phyloP scores from a whole-genome alignment of 352 stramenopile genomes.

The Globisporangium mamillatum region DNA sequence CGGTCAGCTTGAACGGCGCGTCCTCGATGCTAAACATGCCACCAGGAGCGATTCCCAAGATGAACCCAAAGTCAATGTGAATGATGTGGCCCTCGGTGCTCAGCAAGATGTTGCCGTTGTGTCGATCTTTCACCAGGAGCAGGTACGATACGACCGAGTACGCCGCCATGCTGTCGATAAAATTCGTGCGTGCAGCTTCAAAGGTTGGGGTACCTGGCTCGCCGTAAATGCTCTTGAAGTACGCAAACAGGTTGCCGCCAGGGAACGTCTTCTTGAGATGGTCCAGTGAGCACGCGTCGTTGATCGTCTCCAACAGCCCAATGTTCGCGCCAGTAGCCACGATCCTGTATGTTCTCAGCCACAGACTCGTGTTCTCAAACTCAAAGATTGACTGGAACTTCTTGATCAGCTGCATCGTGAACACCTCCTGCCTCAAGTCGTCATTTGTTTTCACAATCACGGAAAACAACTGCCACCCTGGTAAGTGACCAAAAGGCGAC shows the following conservation, averaged over 20 bases:
- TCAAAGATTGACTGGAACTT: slow-evolving; percentile 94
- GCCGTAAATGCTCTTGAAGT: slow-evolving; percentile 81
- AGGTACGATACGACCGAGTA: slow-evolving; percentile 98
- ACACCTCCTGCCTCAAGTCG: slow-evolving; percentile 96
- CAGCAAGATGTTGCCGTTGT: slow-evolving; percentile 99
- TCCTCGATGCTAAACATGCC: slow-evolving; percentile 97
- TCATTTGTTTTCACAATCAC: slow-evolving; percentile 99
- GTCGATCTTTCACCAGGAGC: slow-evolving; percentile 96
- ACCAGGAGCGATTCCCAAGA: slow-evolving; percentile 96
- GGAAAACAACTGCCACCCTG: slow-evolving; percentile 88
- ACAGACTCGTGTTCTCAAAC: slow-evolving; percentile 89
- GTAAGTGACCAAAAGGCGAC: slow-evolving; percentile 75
- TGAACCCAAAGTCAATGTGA: slow-evolving; percentile 99
- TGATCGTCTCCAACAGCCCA: slow-evolving; percentile 95
- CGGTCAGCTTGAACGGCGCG: slow-evolving; percentile 98
- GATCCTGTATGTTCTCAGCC: slow-evolving; percentile 94
- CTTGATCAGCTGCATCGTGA: slow-evolving; percentile 96
- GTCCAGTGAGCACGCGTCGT: slow-evolving; percentile 95
- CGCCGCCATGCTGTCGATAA: slow-evolving; percentile 93
- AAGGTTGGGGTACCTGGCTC: slow-evolving; percentile 38
- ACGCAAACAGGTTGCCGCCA: slow-evolving; percentile 84
- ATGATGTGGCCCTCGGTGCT: slow-evolving; percentile 94
- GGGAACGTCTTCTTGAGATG: slow-evolving; percentile 94
- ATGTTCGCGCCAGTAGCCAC: slow-evolving; percentile 92
- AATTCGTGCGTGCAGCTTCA: slow-evolving; percentile 86